These are phyloP conservation scores for Rhodotorula kratochvilovae DNA, from an alignment of 768 basidiomycete species.

Conservation along the genomic window DNA sequence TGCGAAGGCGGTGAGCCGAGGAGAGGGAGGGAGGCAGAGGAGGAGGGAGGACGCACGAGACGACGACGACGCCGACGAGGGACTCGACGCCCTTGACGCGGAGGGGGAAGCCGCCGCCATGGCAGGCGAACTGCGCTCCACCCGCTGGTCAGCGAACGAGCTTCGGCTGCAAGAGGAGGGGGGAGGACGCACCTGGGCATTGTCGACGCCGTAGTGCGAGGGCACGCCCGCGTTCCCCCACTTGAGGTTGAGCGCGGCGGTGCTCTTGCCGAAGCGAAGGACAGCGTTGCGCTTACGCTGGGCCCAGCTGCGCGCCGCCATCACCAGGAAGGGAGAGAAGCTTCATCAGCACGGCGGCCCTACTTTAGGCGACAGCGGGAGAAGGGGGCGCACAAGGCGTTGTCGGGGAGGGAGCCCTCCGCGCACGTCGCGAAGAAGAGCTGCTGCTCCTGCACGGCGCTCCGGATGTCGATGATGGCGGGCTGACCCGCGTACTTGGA, in stretches of 20 bases:
- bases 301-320: constrained; percentile 21
- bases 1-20: no score
- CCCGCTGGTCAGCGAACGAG: background rate
- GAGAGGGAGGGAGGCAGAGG: background rate
- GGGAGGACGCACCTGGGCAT: background rate
- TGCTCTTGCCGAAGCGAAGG: constrained; percentile 22
- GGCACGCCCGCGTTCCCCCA: background rate
- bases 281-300: constrained; percentile 21
- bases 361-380: no score
- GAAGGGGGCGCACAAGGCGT: background rate
- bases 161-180: background rate
- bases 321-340: background rate
- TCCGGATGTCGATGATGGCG: constrained; percentile 24
- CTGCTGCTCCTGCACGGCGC: constrained; percentile 3
- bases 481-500: background rate
- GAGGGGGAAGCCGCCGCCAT: constrained; percentile 32
- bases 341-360: background rate
- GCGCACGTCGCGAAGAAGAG: constrained; percentile 20
- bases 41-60: constrained; percentile 2
- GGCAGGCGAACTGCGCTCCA: constrained; percentile 10
- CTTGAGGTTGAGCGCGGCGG: constrained; percentile 15
- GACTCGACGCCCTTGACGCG: constrained; percentile 32
- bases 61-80: constrained; percentile 20
- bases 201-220: background rate
- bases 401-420: background rate